Conservation (phyloP, 805 yeast species). For the Candida endomychidarum region DNA sequence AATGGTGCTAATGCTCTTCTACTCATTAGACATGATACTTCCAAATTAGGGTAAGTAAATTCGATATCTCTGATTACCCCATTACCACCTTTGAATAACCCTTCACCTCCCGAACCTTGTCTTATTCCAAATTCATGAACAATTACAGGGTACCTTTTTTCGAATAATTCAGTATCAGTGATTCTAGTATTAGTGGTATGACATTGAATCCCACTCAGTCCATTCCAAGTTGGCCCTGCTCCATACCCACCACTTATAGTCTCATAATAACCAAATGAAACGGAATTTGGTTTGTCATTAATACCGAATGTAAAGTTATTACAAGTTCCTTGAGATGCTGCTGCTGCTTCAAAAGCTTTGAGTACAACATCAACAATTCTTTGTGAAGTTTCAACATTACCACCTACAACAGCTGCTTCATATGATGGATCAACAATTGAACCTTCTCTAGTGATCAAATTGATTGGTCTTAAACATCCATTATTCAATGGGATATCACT, state of each 20-base stretch:
- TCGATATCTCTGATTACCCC: conserved; percentile 87
- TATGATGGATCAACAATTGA: conserved; percentile 65
- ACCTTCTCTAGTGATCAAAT: conserved; percentile 45
- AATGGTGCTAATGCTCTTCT: conserved; percentile 83
- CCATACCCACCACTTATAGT: conserved; percentile 97
- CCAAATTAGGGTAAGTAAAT: conserved; percentile 47
- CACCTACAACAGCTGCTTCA: conserved; percentile 88
- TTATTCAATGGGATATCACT: conserved; percentile 91
- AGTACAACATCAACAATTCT: conserved; percentile 86
- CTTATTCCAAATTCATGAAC: conserved; percentile 72
- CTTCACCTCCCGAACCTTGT: conserved; percentile 75
- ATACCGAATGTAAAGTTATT: conserved; percentile 92
- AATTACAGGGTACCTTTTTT: conserved; percentile 82
- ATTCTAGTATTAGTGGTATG: conserved; percentile 93
- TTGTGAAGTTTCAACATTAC: conserved; percentile 94
- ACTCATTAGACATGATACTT: conserved; percentile 81
- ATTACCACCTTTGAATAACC: conserved; percentile 73
- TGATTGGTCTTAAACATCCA: conserved; percentile 83
- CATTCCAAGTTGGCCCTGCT: conserved; percentile 84
- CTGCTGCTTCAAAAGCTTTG: conserved; percentile 84
- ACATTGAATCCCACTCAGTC: conserved; percentile 87
- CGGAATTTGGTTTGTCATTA: conserved; percentile 52
- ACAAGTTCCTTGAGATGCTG: conserved; percentile 95
- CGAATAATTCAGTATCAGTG: conserved; percentile 88
- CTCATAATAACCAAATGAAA: conserved; percentile 88